Conservation (phyloP, 1,284 basidiomycete species). For the Apiotrichum laibachii region DNA sequence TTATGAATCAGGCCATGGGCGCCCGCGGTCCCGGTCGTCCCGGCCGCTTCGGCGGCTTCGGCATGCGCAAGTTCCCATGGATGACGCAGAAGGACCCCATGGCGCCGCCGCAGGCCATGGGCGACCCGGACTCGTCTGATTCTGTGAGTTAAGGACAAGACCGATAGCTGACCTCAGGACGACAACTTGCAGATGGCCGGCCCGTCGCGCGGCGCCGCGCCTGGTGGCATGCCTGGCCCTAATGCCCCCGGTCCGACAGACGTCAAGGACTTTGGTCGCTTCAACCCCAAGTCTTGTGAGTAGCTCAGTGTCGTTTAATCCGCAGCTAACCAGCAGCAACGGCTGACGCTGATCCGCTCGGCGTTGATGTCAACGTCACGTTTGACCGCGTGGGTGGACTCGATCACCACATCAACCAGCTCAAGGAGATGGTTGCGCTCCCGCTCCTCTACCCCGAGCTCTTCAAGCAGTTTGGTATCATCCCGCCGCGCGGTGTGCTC, state of each 20-base stretch:
- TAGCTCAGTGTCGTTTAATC: slow-evolving; percentile 38
- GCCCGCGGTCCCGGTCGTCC: slow-evolving; percentile 20
- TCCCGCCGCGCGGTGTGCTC: slow-evolving; percentile 91
- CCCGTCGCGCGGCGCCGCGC: slow-evolving; percentile 4
- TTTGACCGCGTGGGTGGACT: slow-evolving; percentile 98
- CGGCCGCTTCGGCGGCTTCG: not conserved
- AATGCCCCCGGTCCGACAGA: slow-evolving; percentile 63
- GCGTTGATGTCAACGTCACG: slow-evolving; percentile 88
- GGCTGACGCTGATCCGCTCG: slow-evolving; percentile 95
- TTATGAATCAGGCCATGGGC: slow-evolving; percentile 28
- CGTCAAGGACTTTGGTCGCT: slow-evolving; percentile 47
- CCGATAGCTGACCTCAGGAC: slow-evolving; percentile 2
- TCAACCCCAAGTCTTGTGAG: slow-evolving; percentile 45
- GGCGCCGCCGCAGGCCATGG: slow-evolving; percentile 44
- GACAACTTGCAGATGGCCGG: slow-evolving; percentile 7
- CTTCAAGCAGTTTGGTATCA: slow-evolving; percentile 91
- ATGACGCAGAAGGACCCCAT: slow-evolving; percentile 28
- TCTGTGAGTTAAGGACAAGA: slow-evolving; percentile 29
- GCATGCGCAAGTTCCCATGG: slow-evolving; percentile 33
- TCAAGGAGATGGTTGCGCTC: slow-evolving; percentile 98
- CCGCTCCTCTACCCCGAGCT: slow-evolving; percentile 96
- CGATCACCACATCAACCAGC: slow-evolving; percentile 91
- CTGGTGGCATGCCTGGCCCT: slow-evolving; percentile 65
- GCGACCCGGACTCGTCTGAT: slow-evolving; percentile 45
- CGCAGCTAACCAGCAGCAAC: slow-evolving; percentile 56